Conservation (phyloP, 345 rosid species). For the Clarkia xantiana region DNA sequence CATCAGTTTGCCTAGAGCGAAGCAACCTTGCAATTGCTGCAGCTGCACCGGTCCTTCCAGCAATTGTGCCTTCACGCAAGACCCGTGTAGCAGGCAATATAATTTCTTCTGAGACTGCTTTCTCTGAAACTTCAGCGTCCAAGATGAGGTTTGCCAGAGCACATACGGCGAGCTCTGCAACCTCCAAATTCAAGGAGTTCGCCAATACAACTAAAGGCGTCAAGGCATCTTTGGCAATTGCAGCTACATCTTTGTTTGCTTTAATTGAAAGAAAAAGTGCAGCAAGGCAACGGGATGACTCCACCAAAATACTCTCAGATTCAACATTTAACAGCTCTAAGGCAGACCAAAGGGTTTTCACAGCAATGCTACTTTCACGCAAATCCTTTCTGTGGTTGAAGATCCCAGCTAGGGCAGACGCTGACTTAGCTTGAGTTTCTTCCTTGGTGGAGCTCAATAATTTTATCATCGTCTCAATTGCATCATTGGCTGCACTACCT, state of each 20-base stretch:
- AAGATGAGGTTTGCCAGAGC: conserved; percentile 93
- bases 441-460: conserved; percentile 71
- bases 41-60: conserved; percentile 93
- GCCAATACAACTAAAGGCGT: conserved; percentile 55
- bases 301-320: conserved; percentile 64
- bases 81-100: conserved; percentile 86
- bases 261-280: conserved; percentile 80
- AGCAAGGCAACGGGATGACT: conserved; percentile 69
- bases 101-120: conserved; percentile 61
- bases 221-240: conserved; percentile 69
- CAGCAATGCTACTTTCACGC: conserved; percentile 81
- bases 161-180: conserved; percentile 87
- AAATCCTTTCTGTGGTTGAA: conserved; percentile 71
- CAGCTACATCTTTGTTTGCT: conserved; percentile 87
- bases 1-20: conserved; percentile 49
- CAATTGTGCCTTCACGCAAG: conserved; percentile 75
- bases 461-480: conserved; percentile 90
- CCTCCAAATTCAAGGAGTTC: conserved; percentile 59
- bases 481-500: conserved; percentile 99
- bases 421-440: conserved; percentile 95
- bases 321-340: conserved; percentile 69
- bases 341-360: conserved; percentile 55
- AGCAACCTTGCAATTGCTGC: conserved; percentile 91
- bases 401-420: conserved; percentile 87
- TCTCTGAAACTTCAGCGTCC: conserved; percentile 72